Conservation (phyloP, 148 eudicot species). For the Linanthus parryae region DNA sequence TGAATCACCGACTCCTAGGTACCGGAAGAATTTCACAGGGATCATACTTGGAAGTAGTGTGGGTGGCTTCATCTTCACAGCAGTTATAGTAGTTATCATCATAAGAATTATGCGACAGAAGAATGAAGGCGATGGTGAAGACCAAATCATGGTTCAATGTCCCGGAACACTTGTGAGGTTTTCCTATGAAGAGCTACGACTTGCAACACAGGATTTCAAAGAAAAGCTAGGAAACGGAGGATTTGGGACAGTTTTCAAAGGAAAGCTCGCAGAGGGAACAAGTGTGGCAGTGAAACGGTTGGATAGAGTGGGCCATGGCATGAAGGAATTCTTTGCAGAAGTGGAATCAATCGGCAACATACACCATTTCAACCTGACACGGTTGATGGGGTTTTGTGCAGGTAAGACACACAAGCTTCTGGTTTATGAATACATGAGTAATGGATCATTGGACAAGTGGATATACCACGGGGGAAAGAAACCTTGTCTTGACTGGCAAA, state of each 20-base stretch:
- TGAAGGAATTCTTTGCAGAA: slow-evolving; percentile 9
- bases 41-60: not conserved
- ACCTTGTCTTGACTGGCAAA: slow-evolving; percentile 5
- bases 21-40: not conserved
- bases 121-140: not conserved
- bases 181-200: slow-evolving; percentile 6
- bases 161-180: slow-evolving; percentile 7
- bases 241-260: slow-evolving; percentile 7
- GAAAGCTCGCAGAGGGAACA: slow-evolving; percentile 6
- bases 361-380: slow-evolving; percentile 12
- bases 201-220: not conserved
- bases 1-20: not conserved
- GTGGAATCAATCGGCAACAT: slow-evolving; percentile 15
- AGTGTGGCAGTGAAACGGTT: slow-evolving; percentile 12
- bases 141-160: slow-evolving; percentile 1
- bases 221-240: slow-evolving; percentile 4
- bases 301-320: not conserved
- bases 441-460: slow-evolving; percentile 12
- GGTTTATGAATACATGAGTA: slow-evolving; percentile 11
- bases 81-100: not conserved
- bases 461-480: slow-evolving; percentile 1
- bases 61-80: not conserved
- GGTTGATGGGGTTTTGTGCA: slow-evolving; percentile 8
- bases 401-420: slow-evolving; percentile 7
- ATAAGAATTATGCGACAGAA: not conserved